Conservation (phyloP, 805 yeast species). For the Lipomyces chichibuensis region DNA sequence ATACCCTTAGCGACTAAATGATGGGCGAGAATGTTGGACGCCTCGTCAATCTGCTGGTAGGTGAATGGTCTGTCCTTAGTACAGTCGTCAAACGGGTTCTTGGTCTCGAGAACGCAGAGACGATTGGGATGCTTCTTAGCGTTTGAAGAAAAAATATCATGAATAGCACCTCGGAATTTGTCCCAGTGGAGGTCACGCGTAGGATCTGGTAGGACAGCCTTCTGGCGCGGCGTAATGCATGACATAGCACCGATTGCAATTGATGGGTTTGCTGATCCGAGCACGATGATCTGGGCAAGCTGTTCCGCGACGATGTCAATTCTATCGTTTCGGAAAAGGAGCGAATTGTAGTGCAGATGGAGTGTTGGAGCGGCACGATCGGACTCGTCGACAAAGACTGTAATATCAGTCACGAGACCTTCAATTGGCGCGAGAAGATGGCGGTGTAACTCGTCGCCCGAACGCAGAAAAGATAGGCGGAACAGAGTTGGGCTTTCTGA, state of each 20-base stretch:
- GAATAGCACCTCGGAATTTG: slow-evolving; percentile 91
- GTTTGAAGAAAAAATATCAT: slow-evolving; percentile 88
- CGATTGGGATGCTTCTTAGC: slow-evolving; percentile 84
- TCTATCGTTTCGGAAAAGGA: slow-evolving; percentile 72
- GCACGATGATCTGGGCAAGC: slow-evolving; percentile 55
- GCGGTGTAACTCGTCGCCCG: slow-evolving; percentile 16
- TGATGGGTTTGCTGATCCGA: slow-evolving; percentile 42
- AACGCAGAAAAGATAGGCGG: slow-evolving; percentile 44
- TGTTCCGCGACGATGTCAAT: slow-evolving; percentile 73
- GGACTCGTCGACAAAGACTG: slow-evolving; percentile 51
- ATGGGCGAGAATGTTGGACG: slow-evolving; percentile 92
- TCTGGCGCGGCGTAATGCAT: slow-evolving; percentile 70
- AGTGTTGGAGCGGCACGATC: slow-evolving; percentile 40
- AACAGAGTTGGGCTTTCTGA: slow-evolving; percentile 67
- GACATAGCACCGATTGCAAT: slow-evolving; percentile 60
- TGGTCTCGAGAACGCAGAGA: slow-evolving; percentile 91
- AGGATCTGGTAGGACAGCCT: slow-evolving; percentile 77
- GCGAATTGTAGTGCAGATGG: slow-evolving; percentile 66
- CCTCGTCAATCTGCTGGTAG: slow-evolving; percentile 85
- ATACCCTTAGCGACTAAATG: slow-evolving; percentile 80
- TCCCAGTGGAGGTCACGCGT: slow-evolving; percentile 85
- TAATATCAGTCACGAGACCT: slow-evolving; percentile 57
- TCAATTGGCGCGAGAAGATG: slow-evolving; percentile 29
- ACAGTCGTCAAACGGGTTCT: slow-evolving; percentile 57
- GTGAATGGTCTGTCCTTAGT: slow-evolving; percentile 70